phyloP scores from a whole-genome alignment of 306 rosid genomes.

The Spatholobus suberectus region DNA sequence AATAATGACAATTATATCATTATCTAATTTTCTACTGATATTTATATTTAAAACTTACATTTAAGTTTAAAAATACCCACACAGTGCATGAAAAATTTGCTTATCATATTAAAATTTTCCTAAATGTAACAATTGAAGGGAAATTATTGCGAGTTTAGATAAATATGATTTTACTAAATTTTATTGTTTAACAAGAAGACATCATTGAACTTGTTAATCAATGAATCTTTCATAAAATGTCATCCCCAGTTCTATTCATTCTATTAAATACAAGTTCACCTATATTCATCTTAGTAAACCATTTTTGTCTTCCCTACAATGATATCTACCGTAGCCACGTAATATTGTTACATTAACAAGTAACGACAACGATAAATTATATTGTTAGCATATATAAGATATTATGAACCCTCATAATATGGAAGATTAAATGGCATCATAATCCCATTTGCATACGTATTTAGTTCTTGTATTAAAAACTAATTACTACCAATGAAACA shows the following conservation, averaged over 20 bases:
- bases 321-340: neutral
- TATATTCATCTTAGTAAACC: neutral
- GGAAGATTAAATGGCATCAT: constrained; percentile 5
- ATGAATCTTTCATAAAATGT: neutral
- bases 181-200: neutral
- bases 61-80: too few relatives aligned
- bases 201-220: neutral
- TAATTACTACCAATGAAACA: constrained; percentile 9
- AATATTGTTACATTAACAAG: neutral
- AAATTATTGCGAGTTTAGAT: neutral
- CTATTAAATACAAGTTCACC: neutral
- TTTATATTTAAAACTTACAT: too few relatives aligned
- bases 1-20: too few relatives aligned
- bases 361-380: neutral
- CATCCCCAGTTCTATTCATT: neutral
- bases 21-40: too few relatives aligned
- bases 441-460: constrained; percentile 3
- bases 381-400: neutral
- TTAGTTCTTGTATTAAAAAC: constrained; percentile 9
- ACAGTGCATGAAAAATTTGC: neutral
- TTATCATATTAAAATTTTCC: neutral
- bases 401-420: neutral
- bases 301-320: neutral
- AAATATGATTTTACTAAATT: neutral
- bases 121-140: too few relatives aligned